A percentile compares a stretch with the other conserved stretches of the same genome.
Evolutionary conservation across 31 red algal genomes (phyloP).

Genomic region (Odonthalia washingtoniensis): DNA sequence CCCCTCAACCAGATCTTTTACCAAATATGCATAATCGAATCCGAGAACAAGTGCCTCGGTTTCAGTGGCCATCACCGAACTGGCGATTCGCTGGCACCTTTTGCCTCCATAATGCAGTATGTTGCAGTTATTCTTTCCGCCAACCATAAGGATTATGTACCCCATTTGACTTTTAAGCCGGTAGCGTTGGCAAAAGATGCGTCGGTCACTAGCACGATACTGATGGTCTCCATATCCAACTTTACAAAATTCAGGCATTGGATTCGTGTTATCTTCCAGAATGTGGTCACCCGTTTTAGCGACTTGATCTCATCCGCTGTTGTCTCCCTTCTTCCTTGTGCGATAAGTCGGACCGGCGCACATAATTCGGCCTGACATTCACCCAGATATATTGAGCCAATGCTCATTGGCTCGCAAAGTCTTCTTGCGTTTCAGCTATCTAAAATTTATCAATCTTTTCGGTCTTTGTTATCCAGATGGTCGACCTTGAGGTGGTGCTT

Average conservation of each 20-base stretch:
- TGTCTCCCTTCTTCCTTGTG: neutral
- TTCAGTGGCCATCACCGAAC: neutral
- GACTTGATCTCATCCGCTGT: neutral
- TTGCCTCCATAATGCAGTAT: constrained; percentile 6
- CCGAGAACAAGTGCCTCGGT: neutral
- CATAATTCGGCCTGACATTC: neutral
- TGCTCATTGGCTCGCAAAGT: neutral
- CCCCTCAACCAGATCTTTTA: neutral
- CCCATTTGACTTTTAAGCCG: neutral
- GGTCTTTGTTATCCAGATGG: neutral
- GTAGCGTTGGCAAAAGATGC: constrained; percentile 3
- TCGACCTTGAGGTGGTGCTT: neutral
- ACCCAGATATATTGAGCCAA: neutral
- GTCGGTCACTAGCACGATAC: neutral
- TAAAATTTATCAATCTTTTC: neutral
- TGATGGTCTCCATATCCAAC: neutral
- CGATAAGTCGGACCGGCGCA: neutral
- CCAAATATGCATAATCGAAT: neutral
- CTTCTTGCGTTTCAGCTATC: neutral
- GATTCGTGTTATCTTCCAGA: neutral
- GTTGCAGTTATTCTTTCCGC: neutral
- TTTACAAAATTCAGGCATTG: constrained; percentile 3
- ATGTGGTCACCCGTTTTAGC: neutral
- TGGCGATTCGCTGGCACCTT: neutral
- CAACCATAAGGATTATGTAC: neutral